Evolutionary conservation across 2,329 filamentous ascomycete genomes (phyloP).

Genomic region (Hypoxylon sp.): DNA sequence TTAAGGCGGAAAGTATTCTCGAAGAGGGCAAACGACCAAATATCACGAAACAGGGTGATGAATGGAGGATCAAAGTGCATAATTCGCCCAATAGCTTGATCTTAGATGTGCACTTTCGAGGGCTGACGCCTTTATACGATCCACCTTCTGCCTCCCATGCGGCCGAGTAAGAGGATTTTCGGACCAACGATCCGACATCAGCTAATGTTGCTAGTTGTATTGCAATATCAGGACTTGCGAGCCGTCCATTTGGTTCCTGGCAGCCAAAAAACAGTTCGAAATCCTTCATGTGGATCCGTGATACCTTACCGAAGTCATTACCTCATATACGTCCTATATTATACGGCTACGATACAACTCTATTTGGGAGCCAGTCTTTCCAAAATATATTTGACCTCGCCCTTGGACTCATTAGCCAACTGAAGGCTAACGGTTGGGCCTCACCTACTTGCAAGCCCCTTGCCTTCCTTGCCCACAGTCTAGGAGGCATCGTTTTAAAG

Average conservation of each 20-base stretch:
- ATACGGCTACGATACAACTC: constrained; percentile 48
- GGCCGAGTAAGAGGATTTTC: constrained; percentile 17
- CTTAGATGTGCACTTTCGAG: constrained; percentile 28
- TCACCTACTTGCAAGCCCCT: constrained; percentile 41
- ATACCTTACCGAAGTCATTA: constrained; percentile 42
- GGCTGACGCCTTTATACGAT: constrained; percentile 25
- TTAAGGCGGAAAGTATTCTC: not conserved
- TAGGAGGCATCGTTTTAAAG: constrained; percentile 49
- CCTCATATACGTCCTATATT: constrained; percentile 40
- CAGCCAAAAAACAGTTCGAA: constrained; percentile 41
- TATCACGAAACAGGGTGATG: constrained; percentile 15
- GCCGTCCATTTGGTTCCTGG: constrained; percentile 48
- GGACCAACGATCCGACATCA: not conserved
- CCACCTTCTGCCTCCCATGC: constrained; percentile 8
- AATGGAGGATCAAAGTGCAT: constrained; percentile 20
- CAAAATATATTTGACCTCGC: constrained; percentile 46
- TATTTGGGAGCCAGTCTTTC: constrained; percentile 44
- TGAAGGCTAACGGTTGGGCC: constrained; percentile 40
- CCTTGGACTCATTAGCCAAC: constrained; percentile 27
- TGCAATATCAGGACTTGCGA: constrained; percentile 45
- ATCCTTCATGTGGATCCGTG: constrained; percentile 50
- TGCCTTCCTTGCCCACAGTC: constrained; percentile 49
- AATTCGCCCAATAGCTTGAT: constrained; percentile 11
- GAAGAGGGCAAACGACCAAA: not conserved
- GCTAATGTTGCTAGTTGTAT: constrained; percentile 40